Evolutionary conservation across 306 rosid genomes (phyloP).

Genomic region (Vigna nakashimae): DNA sequence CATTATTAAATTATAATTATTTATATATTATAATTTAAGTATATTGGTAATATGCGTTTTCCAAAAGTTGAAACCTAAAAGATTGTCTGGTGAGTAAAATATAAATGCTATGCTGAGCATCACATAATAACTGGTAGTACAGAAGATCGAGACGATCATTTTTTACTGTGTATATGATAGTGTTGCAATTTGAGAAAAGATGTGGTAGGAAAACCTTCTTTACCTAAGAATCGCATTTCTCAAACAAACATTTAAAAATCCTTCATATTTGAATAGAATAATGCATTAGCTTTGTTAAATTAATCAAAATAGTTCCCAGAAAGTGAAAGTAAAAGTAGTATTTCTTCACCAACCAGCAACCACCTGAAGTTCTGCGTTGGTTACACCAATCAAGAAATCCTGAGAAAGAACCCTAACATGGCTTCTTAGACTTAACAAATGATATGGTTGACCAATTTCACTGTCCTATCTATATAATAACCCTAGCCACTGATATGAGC

Average conservation of each 20-base stretch:
- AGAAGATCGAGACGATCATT: no score
- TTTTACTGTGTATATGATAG: no score
- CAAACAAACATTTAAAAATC: background rate
- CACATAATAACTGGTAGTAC: no score
- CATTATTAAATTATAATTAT: no score
- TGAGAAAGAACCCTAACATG: constrained; percentile 15
- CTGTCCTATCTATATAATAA: constrained; percentile 49
- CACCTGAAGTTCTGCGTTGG: constrained; percentile 52
- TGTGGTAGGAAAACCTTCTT: background rate
- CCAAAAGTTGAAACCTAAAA: no score
- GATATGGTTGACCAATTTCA: constrained; percentile 29
- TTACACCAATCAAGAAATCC: constrained; percentile 63
- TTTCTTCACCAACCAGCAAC: constrained; percentile 64
- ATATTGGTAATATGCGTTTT: no score
- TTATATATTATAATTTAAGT: no score
- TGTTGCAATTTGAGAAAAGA: no score
- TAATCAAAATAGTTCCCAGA: background rate
- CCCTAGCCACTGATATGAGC: background rate
- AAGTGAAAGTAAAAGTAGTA: background rate
- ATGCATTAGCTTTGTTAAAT: background rate
- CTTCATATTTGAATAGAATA: background rate
- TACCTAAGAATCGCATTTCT: background rate
- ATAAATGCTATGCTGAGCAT: no score
- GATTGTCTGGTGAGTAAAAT: no score
- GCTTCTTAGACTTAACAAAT: constrained; percentile 57